Base-by-base conservation (phyloP, 768 basidiomycete species). In the Termitomyces sp. region DNA sequence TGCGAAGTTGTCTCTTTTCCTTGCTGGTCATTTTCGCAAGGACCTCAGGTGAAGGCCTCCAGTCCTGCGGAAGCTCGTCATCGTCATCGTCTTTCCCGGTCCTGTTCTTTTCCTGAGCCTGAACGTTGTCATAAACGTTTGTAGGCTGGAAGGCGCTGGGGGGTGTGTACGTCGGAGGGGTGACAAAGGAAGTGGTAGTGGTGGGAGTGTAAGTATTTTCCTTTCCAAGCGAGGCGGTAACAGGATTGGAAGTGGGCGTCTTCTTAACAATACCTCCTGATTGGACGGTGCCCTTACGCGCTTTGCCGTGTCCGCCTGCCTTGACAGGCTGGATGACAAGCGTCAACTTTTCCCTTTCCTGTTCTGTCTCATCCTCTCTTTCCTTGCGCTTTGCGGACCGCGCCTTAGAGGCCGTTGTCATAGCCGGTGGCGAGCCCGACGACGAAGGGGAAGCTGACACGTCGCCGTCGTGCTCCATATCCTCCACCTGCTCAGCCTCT, bases 21-120 rank as follows among this genome's bases (percentile, higher is more conserved):
- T 96, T 98, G 69, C 88, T 90, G 6, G 87, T 86, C 85, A 99
- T 91, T 74, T 94, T 98, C 71, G 92, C 89, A 78, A 98, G 97
- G 63, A 95, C 94, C 65, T 97, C 96, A 0, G 94, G 90, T 4
- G 86, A 83, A 8, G 92, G 93, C 53, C 92, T 83, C 90, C 92
- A 93, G 66, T 94, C 90, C 36, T 89, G 89, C 16, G 87, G 81
- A 5, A 87, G 73, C 28, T 84, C 83, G 49, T 85, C 81, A 6
- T 83, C 79, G 42, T 82, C 80, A 9, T 80, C 78, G 8, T 76
- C 70, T 15, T 75, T 70, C 0, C 73, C 73, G 15, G 32, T 45
- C 18, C 55, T 64, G 59, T 42, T 63, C 35, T n/a, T 59, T 40
- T 50, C 61, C 55, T 8, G 50, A 45, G 49, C 42, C 24, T 39